Conservation (phyloP, 805 yeast genomes). For the Wickerhamiella kurtzmanii region DNA sequence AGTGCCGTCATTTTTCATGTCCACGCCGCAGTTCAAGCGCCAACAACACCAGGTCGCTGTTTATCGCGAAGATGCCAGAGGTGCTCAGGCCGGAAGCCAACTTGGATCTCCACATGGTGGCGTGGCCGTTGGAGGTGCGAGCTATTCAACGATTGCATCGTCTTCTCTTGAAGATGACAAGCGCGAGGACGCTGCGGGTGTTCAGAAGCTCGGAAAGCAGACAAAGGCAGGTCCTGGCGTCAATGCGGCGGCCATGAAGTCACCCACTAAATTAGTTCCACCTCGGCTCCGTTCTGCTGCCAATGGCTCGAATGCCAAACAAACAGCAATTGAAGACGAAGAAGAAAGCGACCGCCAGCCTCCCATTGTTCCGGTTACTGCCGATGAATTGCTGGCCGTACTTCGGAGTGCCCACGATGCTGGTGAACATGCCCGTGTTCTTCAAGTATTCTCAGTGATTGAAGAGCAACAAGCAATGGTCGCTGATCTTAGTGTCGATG, state of each 20-base stretch:
- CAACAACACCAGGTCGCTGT: slow-evolving; percentile 27
- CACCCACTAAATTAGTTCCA: neutral
- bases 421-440: slow-evolving; percentile 12
- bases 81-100: slow-evolving; percentile 4
- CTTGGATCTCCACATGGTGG: neutral
- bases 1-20: slow-evolving; percentile 28
- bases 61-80: slow-evolving; percentile 14
- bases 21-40: slow-evolving; percentile 29
- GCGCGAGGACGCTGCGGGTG: slow-evolving; percentile 1
- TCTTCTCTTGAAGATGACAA: slow-evolving; percentile 9
- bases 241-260: neutral
- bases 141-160: neutral
- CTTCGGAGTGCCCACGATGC: slow-evolving; percentile 9
- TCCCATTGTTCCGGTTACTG: neutral
- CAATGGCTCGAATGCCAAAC: neutral
- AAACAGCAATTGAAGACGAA: slow-evolving; percentile 1
- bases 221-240: neutral
- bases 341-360: slow-evolving; percentile 10
- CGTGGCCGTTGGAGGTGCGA: neutral
- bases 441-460: slow-evolving; percentile 5
- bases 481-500: slow-evolving; percentile 12
- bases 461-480: slow-evolving; percentile 7
- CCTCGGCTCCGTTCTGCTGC: neutral
- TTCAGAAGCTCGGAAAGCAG: neutral
- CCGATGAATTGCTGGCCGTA: neutral